These are phyloP conservation scores for California macrophylla DNA, from an alignment of 441 rosid species.

Conservation along the genomic window DNA sequence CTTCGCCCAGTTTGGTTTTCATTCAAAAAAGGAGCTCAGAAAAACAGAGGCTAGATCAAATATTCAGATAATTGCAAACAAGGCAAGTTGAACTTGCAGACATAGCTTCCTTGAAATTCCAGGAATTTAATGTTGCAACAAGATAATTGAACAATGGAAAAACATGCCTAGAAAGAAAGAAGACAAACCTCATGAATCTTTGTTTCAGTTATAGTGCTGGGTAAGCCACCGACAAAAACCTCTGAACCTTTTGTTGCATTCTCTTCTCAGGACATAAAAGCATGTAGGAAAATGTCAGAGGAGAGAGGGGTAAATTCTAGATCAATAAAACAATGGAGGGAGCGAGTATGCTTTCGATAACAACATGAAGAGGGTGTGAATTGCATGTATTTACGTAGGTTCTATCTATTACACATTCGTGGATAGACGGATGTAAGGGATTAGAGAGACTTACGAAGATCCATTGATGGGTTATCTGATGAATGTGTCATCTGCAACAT, in stretches of 20 bases:
- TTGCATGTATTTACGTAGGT: background rate
- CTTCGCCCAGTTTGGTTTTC: background rate
- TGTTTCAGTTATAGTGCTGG: constrained; percentile 10
- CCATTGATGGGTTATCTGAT: constrained; percentile 9
- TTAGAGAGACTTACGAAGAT: constrained; percentile 7
- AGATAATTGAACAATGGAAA: background rate
- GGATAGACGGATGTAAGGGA: background rate
- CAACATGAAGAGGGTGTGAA: background rate
- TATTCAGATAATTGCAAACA: background rate
- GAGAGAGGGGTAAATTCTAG: background rate
- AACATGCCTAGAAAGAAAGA: background rate
- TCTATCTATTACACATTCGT: background rate
- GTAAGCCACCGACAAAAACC: constrained; percentile 14
- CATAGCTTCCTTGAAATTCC: background rate
- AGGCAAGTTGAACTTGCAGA: background rate
- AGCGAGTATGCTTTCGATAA: background rate
- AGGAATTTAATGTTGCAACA: background rate
- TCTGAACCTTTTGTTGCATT: constrained; percentile 8
- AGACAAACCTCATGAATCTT: constrained; percentile 12
- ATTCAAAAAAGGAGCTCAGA: background rate
- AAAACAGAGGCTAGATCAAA: background rate
- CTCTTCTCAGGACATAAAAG: constrained; percentile 5
- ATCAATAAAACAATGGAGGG: background rate
- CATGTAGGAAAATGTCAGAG: background rate
- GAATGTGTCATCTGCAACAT: constrained; percentile 9